phyloP scores from a whole-genome alignment of 371 early-diverging fungal genomes.

The Lichtheimia hyalospora region DNA sequence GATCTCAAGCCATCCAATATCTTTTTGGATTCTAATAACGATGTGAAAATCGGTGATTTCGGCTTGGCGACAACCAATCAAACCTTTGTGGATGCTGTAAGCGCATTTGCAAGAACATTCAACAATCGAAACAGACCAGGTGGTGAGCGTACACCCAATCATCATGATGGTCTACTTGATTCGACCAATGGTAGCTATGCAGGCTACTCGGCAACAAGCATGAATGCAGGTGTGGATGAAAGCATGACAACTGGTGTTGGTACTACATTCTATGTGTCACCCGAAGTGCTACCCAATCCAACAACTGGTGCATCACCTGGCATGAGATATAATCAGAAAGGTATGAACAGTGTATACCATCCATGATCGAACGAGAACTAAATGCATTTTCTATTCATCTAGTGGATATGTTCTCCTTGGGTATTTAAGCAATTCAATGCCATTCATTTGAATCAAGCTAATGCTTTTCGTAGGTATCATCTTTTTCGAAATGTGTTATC shows the following conservation, averaged over 20 bases:
- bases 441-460: conserved; percentile 9
- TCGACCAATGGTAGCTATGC: conserved; percentile 30
- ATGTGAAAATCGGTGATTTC: conserved; percentile 97
- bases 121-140: conserved; percentile 1
- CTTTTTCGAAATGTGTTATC: conserved; percentile 77
- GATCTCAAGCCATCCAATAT: conserved; percentile 98
- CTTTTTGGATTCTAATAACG: conserved; percentile 86
- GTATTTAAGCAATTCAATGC: conserved; percentile 11
- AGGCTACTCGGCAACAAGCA: conserved; percentile 47
- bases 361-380: background rate
- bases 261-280: conserved; percentile 93
- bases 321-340: conserved; percentile 58
- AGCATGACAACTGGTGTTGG: conserved; percentile 85
- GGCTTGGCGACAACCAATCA: conserved; percentile 86
- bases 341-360: conserved; percentile 5
- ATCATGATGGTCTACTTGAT: background rate
- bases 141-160: conserved; percentile 4
- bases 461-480: conserved; percentile 47
- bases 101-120: conserved; percentile 17
- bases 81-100: conserved; percentile 54
- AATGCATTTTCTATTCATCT: background rate
- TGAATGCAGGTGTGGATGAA: conserved; percentile 40
- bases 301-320: conserved; percentile 38
- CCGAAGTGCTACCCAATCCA: conserved; percentile 70
- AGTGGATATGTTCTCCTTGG: conserved; percentile 53